Conservation (phyloP, 108 stramenopile species). For the Fragilariopsis cylindrus region DNA sequence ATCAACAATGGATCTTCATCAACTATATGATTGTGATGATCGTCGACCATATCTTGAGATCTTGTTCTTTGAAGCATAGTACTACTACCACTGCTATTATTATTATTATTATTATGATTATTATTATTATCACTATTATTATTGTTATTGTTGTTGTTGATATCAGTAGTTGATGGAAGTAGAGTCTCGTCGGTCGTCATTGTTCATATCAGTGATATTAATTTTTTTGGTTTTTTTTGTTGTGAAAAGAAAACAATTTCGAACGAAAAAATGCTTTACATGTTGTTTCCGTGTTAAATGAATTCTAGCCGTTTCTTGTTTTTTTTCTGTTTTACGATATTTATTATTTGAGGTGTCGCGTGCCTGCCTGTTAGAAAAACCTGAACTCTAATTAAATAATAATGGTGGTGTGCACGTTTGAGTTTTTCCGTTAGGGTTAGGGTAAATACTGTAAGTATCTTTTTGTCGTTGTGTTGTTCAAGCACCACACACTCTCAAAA, state of each 20-base stretch:
- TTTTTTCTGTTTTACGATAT: too few species aligned
- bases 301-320: not conserved
- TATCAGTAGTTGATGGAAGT: not conserved
- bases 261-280: not conserved
- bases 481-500: too few species aligned
- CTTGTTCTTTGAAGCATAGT: slow-evolving; percentile 25
- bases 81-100: not conserved
- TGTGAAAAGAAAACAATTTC: not conserved
- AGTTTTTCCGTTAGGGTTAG: too few species aligned
- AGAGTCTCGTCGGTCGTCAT: slow-evolving; percentile 27
- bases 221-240: not conserved
- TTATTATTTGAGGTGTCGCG: too few species aligned
- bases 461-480: too few species aligned
- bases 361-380: too few species aligned
- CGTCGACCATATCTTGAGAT: slow-evolving; percentile 40
- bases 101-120: too few species aligned
- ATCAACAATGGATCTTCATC: slow-evolving; percentile 86
- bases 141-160: not conserved
- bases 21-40: slow-evolving; percentile 35
- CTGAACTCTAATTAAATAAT: too few species aligned
- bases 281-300: not conserved
- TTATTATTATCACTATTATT: too few species aligned
- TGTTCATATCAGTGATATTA: not conserved
- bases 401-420: too few species aligned
- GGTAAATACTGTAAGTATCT: too few species aligned